Conservation (phyloP, 1,284 basidiomycete genomes). For the Sanghuangporus baumii region DNA sequence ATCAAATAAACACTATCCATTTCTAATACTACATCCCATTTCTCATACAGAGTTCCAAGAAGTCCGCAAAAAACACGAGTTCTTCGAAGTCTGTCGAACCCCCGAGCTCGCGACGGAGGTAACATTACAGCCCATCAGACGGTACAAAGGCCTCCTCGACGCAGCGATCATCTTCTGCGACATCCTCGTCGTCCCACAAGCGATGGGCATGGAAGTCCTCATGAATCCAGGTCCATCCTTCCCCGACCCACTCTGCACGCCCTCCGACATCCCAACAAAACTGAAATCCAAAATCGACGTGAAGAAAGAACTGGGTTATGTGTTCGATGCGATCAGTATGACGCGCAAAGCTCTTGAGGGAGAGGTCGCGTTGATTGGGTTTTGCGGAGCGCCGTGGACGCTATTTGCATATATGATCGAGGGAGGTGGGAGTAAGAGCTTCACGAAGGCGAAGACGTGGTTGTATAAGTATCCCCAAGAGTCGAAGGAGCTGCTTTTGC, state of each 20-base stretch:
- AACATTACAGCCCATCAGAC: conserved; percentile 87
- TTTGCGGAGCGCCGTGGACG: conserved; percentile 95
- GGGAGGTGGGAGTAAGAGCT: conserved; percentile 82
- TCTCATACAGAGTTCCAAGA: conserved; percentile 71
- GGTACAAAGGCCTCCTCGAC: conserved; percentile 81
- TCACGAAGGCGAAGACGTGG: conserved; percentile 89
- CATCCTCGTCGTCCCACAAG: conserved; percentile 94
- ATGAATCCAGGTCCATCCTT: conserved; percentile 92
- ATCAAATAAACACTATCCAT: neutral
- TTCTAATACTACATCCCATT: conserved; percentile 6
- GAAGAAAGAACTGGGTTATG: conserved; percentile 79
- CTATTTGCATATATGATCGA: conserved; percentile 97
- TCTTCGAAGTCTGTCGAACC: conserved; percentile 91
- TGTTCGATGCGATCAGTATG: conserved; percentile 84
- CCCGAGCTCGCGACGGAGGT: conserved; percentile 82
- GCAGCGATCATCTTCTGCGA: conserved; percentile 96
- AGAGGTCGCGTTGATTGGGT: conserved; percentile 90
- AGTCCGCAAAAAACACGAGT: conserved; percentile 79
- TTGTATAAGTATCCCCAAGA: conserved; percentile 83
- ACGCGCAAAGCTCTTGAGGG: conserved; percentile 77
- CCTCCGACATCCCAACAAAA: conserved; percentile 57
- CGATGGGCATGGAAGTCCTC: conserved; percentile 89
- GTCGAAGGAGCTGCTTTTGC: conserved; percentile 67
- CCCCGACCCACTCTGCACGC: conserved; percentile 75
- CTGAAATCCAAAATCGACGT: conserved; percentile 68